Conservation (phyloP, 805 yeast genomes). For the Saccharomycopsis olivae region DNA sequence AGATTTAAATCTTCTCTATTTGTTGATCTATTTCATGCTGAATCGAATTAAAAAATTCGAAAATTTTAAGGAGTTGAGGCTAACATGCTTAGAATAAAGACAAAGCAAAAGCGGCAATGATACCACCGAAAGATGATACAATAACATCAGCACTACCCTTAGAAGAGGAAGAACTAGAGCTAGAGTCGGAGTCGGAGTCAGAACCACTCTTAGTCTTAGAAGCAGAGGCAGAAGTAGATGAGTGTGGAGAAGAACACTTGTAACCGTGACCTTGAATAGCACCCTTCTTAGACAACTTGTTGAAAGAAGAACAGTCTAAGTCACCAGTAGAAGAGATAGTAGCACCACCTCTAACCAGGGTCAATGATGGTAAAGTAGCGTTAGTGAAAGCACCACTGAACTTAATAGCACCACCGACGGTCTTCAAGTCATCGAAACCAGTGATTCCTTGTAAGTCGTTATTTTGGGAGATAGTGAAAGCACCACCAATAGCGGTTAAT, state of each 20-base stretch:
- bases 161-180: slow-evolving; percentile 18
- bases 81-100: slow-evolving; percentile 35
- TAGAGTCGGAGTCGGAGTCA: slow-evolving; percentile 24
- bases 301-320: slow-evolving; percentile 73
- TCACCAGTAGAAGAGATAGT: slow-evolving; percentile 64
- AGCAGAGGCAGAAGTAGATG: slow-evolving; percentile 34
- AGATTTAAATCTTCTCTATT: too few species aligned
- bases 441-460: slow-evolving; percentile 50
- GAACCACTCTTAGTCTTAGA: slow-evolving; percentile 24
- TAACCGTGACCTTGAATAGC: slow-evolving; percentile 86
- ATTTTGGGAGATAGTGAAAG: slow-evolving; percentile 85
- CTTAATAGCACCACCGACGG: slow-evolving; percentile 83
- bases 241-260: slow-evolving; percentile 57
- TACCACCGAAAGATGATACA: slow-evolving; percentile 36
- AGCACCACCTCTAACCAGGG: slow-evolving; percentile 88
- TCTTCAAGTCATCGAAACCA: slow-evolving; percentile 63
- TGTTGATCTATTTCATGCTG: too few species aligned
- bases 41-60: too few species aligned
- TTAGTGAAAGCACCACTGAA: slow-evolving; percentile 71
- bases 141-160: slow-evolving; percentile 29
- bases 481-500: slow-evolving; percentile 80
- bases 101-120: slow-evolving; percentile 38
- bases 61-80: too few species aligned
- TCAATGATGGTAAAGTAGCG: slow-evolving; percentile 65
- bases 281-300: slow-evolving; percentile 62